Conservation (phyloP, 345 rosid genomes). For the Physaria fendleri region DNA sequence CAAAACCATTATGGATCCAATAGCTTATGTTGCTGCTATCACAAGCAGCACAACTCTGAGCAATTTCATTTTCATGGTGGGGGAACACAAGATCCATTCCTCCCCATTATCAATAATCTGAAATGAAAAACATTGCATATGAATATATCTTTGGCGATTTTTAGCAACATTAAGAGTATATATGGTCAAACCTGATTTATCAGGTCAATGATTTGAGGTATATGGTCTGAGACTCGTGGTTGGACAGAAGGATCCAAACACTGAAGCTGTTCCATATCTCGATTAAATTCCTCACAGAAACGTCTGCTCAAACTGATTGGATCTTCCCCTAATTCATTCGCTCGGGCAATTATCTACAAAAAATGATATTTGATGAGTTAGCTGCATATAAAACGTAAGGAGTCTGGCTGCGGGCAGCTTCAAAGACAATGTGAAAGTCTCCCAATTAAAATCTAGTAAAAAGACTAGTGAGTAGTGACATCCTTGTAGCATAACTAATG, state of each 20-base stretch:
- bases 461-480: not conserved
- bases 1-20: conserved; percentile 97
- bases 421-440: not conserved
- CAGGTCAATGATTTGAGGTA: conserved; percentile 80
- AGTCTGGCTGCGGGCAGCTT: not conserved
- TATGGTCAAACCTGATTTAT: conserved; percentile 60
- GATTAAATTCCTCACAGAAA: conserved; percentile 73
- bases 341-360: conserved; percentile 82
- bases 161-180: not conserved
- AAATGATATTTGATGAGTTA: conserved; percentile 29
- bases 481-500: not conserved
- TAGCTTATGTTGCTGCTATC: conserved; percentile 62
- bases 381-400: not conserved
- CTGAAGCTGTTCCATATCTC: conserved; percentile 68
- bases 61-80: conserved; percentile 98
- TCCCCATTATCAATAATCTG: conserved; percentile 94
- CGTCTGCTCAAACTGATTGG: conserved; percentile 79
- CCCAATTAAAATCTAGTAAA: not conserved
- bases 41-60: conserved; percentile 96
- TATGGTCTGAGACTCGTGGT: conserved; percentile 91
- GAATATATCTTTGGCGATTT: not conserved
- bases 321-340: conserved; percentile 84
- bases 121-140: conserved; percentile 3
- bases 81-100: conserved; percentile 99
- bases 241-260: conserved; percentile 80